phyloP scores from a whole-genome alignment of 2,329 filamentous ascomycete genomes.

The Talaromyces sp. region DNA sequence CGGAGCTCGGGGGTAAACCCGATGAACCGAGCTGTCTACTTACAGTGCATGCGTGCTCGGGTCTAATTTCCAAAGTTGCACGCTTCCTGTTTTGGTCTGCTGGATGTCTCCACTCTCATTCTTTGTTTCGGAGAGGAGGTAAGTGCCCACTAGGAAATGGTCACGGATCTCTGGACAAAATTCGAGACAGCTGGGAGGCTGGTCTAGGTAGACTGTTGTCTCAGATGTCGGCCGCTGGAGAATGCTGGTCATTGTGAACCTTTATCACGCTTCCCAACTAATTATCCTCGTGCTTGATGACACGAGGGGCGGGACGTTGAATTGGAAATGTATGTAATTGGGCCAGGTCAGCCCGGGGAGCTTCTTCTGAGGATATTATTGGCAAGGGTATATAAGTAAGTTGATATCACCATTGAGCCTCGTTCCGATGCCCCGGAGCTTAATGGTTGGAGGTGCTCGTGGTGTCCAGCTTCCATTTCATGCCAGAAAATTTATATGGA shows the following conservation, averaged over 20 bases:
- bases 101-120: slow-evolving; percentile 32
- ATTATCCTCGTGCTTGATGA: background rate
- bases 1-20: background rate
- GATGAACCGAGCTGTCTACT: slow-evolving; percentile 5
- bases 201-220: slow-evolving; percentile 42
- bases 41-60: slow-evolving; percentile 32
- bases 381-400: background rate
- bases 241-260: slow-evolving; percentile 14
- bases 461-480: background rate
- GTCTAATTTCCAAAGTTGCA: slow-evolving; percentile 66
- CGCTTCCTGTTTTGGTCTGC: slow-evolving; percentile 72
- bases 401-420: background rate
- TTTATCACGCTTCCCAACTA: background rate
- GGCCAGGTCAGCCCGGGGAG: background rate
- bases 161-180: slow-evolving; percentile 54
- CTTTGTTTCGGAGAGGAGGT: slow-evolving; percentile 60
- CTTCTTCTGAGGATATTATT: background rate
- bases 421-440: background rate
- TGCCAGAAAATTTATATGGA: slow-evolving; percentile 4
- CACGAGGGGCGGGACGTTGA: background rate
- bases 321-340: slow-evolving; percentile 1
- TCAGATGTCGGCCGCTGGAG: slow-evolving; percentile 33
- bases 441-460: background rate
- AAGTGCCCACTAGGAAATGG: slow-evolving; percentile 81
- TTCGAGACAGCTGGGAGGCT: slow-evolving; percentile 50